Evolutionary conservation across 1,139 yeast species (phyloP).

Genomic region (Scheffersomyces quercinus): DNA sequence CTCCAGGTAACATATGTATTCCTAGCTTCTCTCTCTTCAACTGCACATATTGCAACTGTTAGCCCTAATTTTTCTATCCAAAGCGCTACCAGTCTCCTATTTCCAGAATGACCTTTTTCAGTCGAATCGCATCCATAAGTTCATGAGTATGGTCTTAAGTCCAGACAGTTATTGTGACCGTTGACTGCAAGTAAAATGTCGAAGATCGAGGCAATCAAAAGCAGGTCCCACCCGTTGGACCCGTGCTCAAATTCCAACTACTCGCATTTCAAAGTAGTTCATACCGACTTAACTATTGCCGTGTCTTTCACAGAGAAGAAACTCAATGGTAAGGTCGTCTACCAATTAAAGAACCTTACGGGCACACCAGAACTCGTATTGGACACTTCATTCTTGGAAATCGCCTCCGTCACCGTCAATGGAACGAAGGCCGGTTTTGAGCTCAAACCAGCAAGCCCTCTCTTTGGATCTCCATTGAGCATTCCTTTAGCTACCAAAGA

Average conservation of each 20-base stretch:
- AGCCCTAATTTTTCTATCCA: too few species aligned
- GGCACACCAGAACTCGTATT: constrained; percentile 19
- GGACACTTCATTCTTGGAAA: constrained; percentile 33
- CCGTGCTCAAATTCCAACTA: constrained; percentile 21
- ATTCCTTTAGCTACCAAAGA: constrained; percentile 15
- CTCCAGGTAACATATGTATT: too few species aligned
- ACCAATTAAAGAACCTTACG: constrained; percentile 15
- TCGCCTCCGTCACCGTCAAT: constrained; percentile 23
- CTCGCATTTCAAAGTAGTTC: constrained; percentile 10
- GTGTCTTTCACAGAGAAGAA: constrained; percentile 31
- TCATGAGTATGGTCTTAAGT: too few species aligned
- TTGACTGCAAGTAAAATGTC: background rate
- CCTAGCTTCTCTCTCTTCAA: too few species aligned
- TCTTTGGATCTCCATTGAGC: constrained; percentile 35
- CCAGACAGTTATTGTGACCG: too few species aligned
- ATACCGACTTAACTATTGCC: constrained; percentile 26
- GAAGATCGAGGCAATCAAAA: constrained; percentile 2
- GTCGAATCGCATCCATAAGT: too few species aligned
- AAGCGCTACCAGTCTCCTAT: too few species aligned
- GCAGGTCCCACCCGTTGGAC: constrained; percentile 10
- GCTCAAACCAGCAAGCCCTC: constrained; percentile 21
- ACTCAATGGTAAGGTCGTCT: constrained; percentile 31
- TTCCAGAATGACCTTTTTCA: too few species aligned
- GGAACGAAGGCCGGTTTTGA: constrained; percentile 17
- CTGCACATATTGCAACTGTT: too few species aligned